A percentile compares a stretch with the other conserved stretches of the same genome.
phyloP scores from a whole-genome alignment of 345 rosid genomes.

The Brassica juncea region DNA sequence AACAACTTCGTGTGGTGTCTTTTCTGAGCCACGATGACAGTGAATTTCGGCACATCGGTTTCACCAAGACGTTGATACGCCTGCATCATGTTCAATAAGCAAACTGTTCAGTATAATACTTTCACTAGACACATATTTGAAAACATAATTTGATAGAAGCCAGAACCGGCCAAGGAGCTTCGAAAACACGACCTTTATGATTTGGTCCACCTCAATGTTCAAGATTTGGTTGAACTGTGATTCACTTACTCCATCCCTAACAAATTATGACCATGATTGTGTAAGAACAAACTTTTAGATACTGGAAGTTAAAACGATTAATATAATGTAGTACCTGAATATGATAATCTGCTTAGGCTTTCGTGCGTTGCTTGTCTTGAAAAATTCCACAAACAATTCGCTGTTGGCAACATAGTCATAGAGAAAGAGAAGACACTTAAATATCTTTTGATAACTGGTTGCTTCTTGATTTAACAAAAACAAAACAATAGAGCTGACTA shows the following conservation, averaged over 20 bases:
- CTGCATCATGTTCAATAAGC: constrained; percentile 39
- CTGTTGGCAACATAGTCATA: constrained; percentile 39
- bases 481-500: not conserved
- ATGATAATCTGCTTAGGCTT: constrained; percentile 82
- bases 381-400: constrained; percentile 73
- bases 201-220: constrained; percentile 82
- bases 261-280: constrained; percentile 13
- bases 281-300: not conserved
- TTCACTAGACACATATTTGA: not conserved
- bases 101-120: constrained; percentile 5
- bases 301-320: not conserved
- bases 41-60: constrained; percentile 68
- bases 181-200: constrained; percentile 55
- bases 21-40: constrained; percentile 85
- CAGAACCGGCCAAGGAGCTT: constrained; percentile 2
- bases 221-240: constrained; percentile 86
- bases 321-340: too few relatives aligned
- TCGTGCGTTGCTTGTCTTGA: constrained; percentile 45
- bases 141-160: constrained; percentile 25
- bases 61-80: constrained; percentile 78
- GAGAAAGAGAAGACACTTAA: not conserved
- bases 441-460: not conserved
- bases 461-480: not conserved
- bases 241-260: constrained; percentile 90
- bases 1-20: constrained; percentile 87